phyloP scores from a whole-genome alignment of 805 yeast species.

The Metahyphopichia silvanorum region DNA sequence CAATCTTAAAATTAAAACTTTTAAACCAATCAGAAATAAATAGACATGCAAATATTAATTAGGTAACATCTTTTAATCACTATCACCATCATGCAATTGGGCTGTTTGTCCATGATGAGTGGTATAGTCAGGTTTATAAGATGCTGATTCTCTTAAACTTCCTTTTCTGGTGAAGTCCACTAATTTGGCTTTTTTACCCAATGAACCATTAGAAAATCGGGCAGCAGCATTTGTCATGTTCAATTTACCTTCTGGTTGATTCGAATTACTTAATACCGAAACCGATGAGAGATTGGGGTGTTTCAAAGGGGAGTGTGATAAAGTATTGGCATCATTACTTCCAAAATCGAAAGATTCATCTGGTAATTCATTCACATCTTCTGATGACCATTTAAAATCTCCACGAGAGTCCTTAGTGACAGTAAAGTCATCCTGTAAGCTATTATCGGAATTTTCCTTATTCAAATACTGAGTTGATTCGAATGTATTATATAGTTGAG shows the following conservation, averaged over 20 bases:
- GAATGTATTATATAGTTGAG: constrained; percentile 7
- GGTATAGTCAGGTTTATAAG: constrained; percentile 25
- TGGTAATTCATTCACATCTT: constrained; percentile 8
- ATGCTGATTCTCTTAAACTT: constrained; percentile 38
- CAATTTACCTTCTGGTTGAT: constrained; percentile 6
- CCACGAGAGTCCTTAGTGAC: constrained; percentile 26
- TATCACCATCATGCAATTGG: constrained; percentile 30
- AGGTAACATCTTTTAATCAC: constrained; percentile 13
- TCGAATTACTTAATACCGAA: constrained; percentile 14
- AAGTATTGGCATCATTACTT: constrained; percentile 2
- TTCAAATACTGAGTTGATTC: constrained; percentile 11
- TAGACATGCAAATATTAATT: not conserved
- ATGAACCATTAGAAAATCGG: constrained; percentile 12
- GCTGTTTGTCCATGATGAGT: constrained; percentile 31
- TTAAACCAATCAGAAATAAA: too few species aligned
- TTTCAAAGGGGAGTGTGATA: constrained; percentile 7
- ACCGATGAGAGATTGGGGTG: constrained; percentile 17
- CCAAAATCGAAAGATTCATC: constrained; percentile 1
- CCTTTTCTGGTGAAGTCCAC: constrained; percentile 47
- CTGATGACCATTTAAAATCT: constrained; percentile 24
- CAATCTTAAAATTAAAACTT: not conserved
- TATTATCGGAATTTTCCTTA: constrained; percentile 10
- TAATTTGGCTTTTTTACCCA: constrained; percentile 35
- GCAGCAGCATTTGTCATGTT: not conserved
- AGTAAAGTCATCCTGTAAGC: constrained; percentile 26